phyloP scores from a whole-genome alignment of 23 red algal species.

The Rhodosorus marinus region DNA sequence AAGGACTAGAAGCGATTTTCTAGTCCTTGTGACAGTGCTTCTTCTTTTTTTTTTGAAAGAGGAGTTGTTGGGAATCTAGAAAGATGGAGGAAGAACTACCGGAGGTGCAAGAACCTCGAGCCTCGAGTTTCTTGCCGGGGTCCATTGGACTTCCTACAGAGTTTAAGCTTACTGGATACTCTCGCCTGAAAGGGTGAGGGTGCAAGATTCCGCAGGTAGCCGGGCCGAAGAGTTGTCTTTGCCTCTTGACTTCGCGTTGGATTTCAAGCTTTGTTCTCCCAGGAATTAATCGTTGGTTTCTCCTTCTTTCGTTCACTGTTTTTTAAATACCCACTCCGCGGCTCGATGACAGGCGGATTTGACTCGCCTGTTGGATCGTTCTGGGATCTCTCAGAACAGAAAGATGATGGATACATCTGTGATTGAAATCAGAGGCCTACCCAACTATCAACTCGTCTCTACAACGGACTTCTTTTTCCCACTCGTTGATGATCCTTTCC shows the following conservation, averaged over 20 bases:
- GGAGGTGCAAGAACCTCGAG: too few relatives aligned
- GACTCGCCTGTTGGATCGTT: neutral
- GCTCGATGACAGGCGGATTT: neutral
- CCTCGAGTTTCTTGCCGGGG: too few relatives aligned
- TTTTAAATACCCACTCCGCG: neutral
- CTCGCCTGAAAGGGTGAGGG: conserved; percentile 35
- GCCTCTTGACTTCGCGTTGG: neutral
- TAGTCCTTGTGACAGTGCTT: too few relatives aligned
- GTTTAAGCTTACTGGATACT: too few relatives aligned
- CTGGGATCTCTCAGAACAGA: neutral
- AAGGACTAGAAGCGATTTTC: too few relatives aligned
- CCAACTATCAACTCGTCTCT: neutral
- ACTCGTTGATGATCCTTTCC: conserved; percentile 23
- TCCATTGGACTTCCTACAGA: too few relatives aligned
- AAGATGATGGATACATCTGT: neutral
- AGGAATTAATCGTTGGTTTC: neutral
- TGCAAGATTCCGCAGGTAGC: conserved; percentile 36
- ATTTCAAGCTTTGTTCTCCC: neutral
- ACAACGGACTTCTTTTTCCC: conserved; percentile 36
- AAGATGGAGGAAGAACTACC: too few relatives aligned
- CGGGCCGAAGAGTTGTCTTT: conserved; percentile 6
- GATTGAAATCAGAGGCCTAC: neutral
- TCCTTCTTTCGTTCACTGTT: neutral
- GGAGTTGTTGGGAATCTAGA: too few relatives aligned
- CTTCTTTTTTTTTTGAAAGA: too few relatives aligned